A percentile compares a stretch with the other conserved stretches of the same genome.
Conservation (phyloP, 1,139 yeast species). For the Debaryomyces subglobosus region DNA sequence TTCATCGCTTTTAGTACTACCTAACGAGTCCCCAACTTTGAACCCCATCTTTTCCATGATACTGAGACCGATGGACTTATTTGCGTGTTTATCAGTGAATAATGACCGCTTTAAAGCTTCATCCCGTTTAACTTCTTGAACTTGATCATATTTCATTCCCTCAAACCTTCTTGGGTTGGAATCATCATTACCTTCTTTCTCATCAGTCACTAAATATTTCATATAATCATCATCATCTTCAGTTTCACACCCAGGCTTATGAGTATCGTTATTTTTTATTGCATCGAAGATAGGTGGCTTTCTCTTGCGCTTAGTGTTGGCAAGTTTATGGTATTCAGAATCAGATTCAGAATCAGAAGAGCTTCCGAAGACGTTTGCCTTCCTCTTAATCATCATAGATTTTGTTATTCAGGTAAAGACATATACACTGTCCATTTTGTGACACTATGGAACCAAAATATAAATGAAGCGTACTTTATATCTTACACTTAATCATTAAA, state of each 20-base stretch:
- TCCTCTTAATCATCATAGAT: constrained; percentile 8
- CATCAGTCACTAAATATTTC: constrained; percentile 8
- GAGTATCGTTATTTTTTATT: neutral
- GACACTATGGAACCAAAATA: constrained; percentile 2
- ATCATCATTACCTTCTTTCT: neutral
- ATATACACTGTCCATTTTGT: neutral
- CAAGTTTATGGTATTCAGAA: neutral
- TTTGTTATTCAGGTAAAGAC: neutral
- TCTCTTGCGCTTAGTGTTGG: constrained; percentile 5
- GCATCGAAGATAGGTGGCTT: neutral
- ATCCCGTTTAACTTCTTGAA: constrained; percentile 3
- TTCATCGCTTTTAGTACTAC: constrained; percentile 21
- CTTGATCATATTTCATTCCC: constrained; percentile 5
- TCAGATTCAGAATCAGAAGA: constrained; percentile 19
- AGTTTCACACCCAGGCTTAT: neutral
- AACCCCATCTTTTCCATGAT: constrained; percentile 65
- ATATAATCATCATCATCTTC: constrained; percentile 12
- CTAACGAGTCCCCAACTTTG: constrained; percentile 47
- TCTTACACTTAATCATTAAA: neutral
- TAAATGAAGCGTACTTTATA: neutral
- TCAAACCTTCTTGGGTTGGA: neutral
- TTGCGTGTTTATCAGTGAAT: constrained; percentile 10
- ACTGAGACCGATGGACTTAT: constrained; percentile 45
- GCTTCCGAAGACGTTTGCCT: constrained; percentile 17
- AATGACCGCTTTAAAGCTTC: constrained; percentile 15